Evolutionary conservation across 345 rosid species (phyloP), one percentile per base, ranked within the genome.

Genomic region (Gossypium ekmanianum): DNA sequence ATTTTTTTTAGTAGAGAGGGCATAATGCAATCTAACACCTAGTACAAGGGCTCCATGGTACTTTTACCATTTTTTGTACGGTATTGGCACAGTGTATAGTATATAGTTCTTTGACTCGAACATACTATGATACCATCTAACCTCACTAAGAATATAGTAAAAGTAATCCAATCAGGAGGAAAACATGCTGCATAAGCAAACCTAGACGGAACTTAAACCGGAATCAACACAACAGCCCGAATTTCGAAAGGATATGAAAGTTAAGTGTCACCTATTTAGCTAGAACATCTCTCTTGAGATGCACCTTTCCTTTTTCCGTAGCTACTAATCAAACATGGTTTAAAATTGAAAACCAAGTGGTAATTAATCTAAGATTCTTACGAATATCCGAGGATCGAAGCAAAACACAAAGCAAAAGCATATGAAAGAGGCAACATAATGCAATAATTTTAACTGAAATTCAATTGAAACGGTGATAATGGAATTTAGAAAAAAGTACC

Each of bases 341-440:
- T 58, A 58, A 58, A 58, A 44, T 66, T 17, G 20, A 44, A 65
- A n/a, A 41, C 69, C 51, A 65, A 43, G 48, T 29, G 26, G 17
- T 52, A 55, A 29, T 16, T 34, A 44, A 7, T 58, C 29, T 71
- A 34, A 34, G 63, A n/a, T 17, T 17, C 29, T 71, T 41, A 56
- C 51, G 41, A 43, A 20, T 13, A 58, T 20, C 22, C 20, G 20
- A 43, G 64, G 41, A 57, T 2, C 44, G 55, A 67, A 29, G 10
- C 51, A 45, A 66, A 66, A 66, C n/a, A 47, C 55, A n/a, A 47
- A 45, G 18, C 63, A 55, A 18, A 71, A 55, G 64, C 63, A 71
- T 54, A 12, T 51, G 18, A 11, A 56, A 22, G 51, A 41, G 34
- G 48, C 34, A 71, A 56, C 50, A 39, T 18, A 2, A 56, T 39